Conservation (phyloP, 768 basidiomycete genomes). For the Leccinum subtestaceum region DNA sequence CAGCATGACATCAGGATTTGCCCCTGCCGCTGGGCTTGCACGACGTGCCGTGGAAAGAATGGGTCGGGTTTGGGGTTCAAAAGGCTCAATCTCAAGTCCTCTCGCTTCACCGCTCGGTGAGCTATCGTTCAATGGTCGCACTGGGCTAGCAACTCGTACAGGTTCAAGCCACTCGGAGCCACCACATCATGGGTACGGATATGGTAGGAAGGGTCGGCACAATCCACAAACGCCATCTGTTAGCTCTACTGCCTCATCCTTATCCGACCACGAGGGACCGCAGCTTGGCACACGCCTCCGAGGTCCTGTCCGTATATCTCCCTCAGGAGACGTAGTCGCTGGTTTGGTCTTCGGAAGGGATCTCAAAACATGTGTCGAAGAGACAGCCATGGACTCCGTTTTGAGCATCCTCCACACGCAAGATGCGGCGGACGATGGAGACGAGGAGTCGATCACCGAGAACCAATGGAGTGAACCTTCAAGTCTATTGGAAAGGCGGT, state of each 20-base stretch:
- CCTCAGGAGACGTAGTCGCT: constrained; percentile 35
- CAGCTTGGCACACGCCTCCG: constrained; percentile 54
- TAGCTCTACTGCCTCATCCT: constrained; percentile 47
- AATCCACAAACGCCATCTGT: constrained; percentile 63
- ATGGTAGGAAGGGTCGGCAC: constrained; percentile 43
- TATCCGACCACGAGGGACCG: constrained; percentile 50
- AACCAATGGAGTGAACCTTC: constrained; percentile 20
- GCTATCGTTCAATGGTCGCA: constrained; percentile 36
- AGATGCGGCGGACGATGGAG: neutral
- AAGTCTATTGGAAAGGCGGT: constrained; percentile 43
- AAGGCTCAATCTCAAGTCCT: constrained; percentile 34
- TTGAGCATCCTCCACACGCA: constrained; percentile 10
- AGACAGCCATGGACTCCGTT: constrained; percentile 48
- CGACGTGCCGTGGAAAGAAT: constrained; percentile 78
- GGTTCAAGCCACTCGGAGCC: constrained; percentile 40
- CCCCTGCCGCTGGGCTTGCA: constrained; percentile 71
- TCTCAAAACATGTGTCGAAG: constrained; percentile 50
- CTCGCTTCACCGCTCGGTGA: constrained; percentile 47
- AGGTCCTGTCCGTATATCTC: constrained; percentile 43
- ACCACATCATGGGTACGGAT: constrained; percentile 12
- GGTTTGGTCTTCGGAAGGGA: constrained; percentile 69
- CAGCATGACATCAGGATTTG: constrained; percentile 66
- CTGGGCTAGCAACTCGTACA: constrained; percentile 36
- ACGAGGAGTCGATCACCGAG: neutral
- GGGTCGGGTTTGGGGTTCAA: constrained; percentile 60